Percentiles rank a stretch among this genome's conserved stretches.
phyloP scores from a whole-genome alignment of 345 rosid genomes.

The Aegle marmelos region DNA sequence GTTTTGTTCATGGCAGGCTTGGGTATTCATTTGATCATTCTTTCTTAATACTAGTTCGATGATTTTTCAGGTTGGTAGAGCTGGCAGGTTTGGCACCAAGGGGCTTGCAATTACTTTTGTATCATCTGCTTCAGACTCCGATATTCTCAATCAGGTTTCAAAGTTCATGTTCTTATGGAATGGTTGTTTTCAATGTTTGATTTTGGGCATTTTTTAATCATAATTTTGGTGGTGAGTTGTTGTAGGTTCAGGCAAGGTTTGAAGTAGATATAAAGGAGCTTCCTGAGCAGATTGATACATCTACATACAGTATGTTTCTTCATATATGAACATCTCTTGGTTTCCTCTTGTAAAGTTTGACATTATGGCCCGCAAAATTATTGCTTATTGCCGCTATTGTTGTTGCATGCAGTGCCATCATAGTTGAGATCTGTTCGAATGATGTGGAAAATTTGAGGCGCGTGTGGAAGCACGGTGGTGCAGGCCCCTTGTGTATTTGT shows the following conservation, averaged over 20 bases:
- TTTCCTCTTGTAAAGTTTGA: not conserved
- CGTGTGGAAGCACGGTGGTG: not conserved
- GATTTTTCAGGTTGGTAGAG: constrained; percentile 79
- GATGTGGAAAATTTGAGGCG: not conserved
- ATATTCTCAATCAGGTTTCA: constrained; percentile 86
- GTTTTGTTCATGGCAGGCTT: not conserved
- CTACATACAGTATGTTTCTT: constrained; percentile 72
- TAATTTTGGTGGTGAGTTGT: constrained; percentile 3
- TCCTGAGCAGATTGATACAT: constrained; percentile 94
- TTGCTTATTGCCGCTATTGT: not conserved
- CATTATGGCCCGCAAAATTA: not conserved
- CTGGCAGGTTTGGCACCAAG: constrained; percentile 98
- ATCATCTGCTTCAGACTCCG: constrained; percentile 86
- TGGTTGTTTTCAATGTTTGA: not conserved
- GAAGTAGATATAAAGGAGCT: constrained; percentile 97
- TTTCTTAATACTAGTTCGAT: not conserved
- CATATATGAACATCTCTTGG: not conserved
- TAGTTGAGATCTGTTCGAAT: not conserved
- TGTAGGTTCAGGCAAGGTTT: constrained; percentile 90
- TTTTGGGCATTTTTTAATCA: not conserved
- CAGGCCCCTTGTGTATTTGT: constrained; percentile 2
- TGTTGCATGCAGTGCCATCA: constrained; percentile 28
- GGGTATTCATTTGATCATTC: not conserved
- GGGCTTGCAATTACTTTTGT: constrained; percentile 98
- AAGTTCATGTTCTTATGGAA: not conserved